These are phyloP conservation scores for Podospora tetraspora DNA, from an alignment of 495 filamentous ascomycete species.

Conservation along the genomic window DNA sequence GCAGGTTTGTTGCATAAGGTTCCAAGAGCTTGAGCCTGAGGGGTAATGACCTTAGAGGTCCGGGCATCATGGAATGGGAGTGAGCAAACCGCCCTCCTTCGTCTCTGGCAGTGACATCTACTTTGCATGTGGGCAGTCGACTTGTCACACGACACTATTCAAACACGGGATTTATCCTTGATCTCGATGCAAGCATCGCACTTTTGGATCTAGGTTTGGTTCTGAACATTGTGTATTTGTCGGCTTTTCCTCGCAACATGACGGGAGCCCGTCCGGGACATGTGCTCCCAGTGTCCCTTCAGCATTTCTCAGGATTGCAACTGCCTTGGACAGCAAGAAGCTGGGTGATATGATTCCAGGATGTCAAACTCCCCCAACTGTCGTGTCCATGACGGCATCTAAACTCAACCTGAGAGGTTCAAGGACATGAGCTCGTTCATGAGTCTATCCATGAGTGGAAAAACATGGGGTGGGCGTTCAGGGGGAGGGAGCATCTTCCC, in stretches of 20 bases:
- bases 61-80: too few species aligned
- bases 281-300: neutral
- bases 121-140: neutral
- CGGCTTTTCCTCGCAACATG: neutral
- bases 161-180: neutral
- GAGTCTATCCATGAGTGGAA: neutral
- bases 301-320: neutral
- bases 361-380: neutral
- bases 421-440: too few species aligned
- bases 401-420: too few species aligned
- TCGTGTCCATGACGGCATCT: neutral
- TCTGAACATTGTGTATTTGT: neutral
- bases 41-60: neutral
- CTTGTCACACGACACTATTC: neutral
- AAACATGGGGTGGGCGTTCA: neutral
- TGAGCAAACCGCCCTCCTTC: neutral
- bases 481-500: neutral
- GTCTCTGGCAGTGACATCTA: neutral
- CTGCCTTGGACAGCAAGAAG: neutral
- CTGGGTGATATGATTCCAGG: neutral
- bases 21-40: neutral
- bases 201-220: neutral
- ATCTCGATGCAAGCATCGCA: neutral
- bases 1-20: neutral
- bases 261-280: neutral